Evolutionary conservation across 2,329 filamentous ascomycete species (phyloP).

Genomic region (Colletotrichum eremochloae): DNA sequence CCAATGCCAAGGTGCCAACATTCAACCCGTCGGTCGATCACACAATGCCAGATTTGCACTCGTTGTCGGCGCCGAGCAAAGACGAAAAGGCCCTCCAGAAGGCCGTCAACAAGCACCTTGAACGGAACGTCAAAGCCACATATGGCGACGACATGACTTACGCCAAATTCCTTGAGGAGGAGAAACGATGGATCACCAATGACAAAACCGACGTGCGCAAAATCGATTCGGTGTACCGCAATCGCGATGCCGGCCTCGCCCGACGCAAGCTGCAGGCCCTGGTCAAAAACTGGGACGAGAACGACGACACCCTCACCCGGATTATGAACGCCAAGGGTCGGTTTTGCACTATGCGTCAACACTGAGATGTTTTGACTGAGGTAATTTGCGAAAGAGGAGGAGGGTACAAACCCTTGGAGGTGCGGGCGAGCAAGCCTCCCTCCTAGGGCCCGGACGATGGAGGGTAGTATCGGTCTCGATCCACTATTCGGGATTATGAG

Average conservation of each 20-base stretch:
- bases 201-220: conserved; percentile 56
- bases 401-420: not conserved
- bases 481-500: not conserved
- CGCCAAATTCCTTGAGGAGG: conserved; percentile 50
- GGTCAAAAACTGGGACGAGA: conserved; percentile 57
- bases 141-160: conserved; percentile 52
- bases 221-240: conserved; percentile 60
- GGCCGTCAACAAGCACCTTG: conserved; percentile 49
- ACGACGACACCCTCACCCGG: conserved; percentile 54
- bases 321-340: conserved; percentile 52
- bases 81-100: conserved; percentile 44
- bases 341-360: conserved; percentile 44
- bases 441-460: not conserved
- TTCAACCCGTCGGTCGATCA: conserved; percentile 48
- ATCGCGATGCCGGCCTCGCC: conserved; percentile 55
- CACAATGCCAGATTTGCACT: conserved; percentile 31
- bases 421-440: not conserved
- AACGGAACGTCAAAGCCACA: conserved; percentile 49
- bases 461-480: not conserved
- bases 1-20: conserved; percentile 41
- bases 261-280: conserved; percentile 52
- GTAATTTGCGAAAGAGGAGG: too few relatives aligned
- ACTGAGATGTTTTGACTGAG: not conserved
- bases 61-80: conserved; percentile 19
- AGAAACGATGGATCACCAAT: conserved; percentile 56